phyloP scores from a whole-genome alignment of 108 stramenopile genomes.

The Thalassiosira profunda region DNA sequence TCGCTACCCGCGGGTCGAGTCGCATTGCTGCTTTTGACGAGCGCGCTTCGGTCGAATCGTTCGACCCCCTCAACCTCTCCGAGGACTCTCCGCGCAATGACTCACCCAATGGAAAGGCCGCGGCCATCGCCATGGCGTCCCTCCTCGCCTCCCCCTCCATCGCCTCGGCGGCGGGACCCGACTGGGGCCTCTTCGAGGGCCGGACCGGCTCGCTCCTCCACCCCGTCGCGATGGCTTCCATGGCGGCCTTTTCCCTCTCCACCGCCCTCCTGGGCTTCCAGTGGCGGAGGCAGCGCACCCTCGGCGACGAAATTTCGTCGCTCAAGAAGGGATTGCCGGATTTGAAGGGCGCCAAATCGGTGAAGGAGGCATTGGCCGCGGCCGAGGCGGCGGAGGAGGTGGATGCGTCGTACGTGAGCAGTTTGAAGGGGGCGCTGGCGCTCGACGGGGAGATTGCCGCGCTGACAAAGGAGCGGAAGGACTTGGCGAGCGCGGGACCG shows the following conservation, averaged over 20 bases:
- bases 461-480: conserved; percentile 85
- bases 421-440: conserved; percentile 57
- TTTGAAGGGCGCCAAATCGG: conserved; percentile 44
- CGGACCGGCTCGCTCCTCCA: conserved; percentile 87
- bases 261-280: conserved; percentile 93
- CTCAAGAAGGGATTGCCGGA: conserved; percentile 74
- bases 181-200: conserved; percentile 82
- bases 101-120: neutral
- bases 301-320: conserved; percentile 86
- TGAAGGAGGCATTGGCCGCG: conserved; percentile 48
- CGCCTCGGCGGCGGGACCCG: conserved; percentile 54
- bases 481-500: conserved; percentile 56
- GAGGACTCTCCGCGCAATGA: conserved; percentile 2
- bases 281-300: conserved; percentile 92
- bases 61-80: conserved; percentile 2
- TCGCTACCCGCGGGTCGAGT: neutral
- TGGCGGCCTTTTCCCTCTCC: conserved; percentile 70
- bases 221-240: conserved; percentile 85
- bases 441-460: conserved; percentile 71
- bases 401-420: conserved; percentile 47
- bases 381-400: conserved; percentile 59
- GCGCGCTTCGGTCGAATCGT: neutral
- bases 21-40: conserved; percentile 5
- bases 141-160: conserved; percentile 20
- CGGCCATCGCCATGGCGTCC: conserved; percentile 23